A percentile compares a stretch with the other conserved stretches of the same genome.
Evolutionary conservation across 2,329 filamentous ascomycete genomes (phyloP).

Genomic region (Stagonosporopsis tanaceti): DNA sequence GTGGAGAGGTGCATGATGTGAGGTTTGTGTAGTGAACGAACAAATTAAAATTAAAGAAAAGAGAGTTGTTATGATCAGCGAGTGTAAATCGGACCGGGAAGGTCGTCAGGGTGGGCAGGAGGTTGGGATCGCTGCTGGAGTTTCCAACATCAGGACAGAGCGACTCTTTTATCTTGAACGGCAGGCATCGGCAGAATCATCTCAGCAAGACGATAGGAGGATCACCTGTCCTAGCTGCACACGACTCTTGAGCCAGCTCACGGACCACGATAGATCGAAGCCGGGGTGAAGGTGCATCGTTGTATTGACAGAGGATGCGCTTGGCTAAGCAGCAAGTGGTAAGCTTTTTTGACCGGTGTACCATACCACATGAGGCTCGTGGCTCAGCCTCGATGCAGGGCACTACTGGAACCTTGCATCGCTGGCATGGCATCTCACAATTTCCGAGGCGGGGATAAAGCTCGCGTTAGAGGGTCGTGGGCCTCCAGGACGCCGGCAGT

Average conservation of each 20-base stretch:
- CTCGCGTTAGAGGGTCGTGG: slow-evolving; percentile 2
- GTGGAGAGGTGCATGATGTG: slow-evolving; percentile 17
- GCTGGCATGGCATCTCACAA: slow-evolving; percentile 15
- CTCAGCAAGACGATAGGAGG: slow-evolving; percentile 8
- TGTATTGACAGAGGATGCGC: slow-evolving; percentile 16
- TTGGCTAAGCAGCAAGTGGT: slow-evolving; percentile 13
- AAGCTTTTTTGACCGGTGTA: slow-evolving; percentile 13
- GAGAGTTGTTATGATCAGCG: slow-evolving; percentile 10
- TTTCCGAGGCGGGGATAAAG: slow-evolving; percentile 12
- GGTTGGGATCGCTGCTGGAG: slow-evolving; percentile 17
- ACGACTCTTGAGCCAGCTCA: slow-evolving; percentile 10
- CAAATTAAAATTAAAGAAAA: slow-evolving; percentile 12
- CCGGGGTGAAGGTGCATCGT: slow-evolving; percentile 17
- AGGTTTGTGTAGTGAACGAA: background rate
- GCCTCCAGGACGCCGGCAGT: slow-evolving; percentile 2
- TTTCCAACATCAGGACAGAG: slow-evolving; percentile 10
- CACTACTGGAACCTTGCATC: slow-evolving; percentile 8
- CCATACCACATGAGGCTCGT: slow-evolving; percentile 11
- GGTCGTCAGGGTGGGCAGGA: slow-evolving; percentile 13
- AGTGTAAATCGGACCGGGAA: slow-evolving; percentile 12
- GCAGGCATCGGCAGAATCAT: background rate
- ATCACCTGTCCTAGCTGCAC: slow-evolving; percentile 11
- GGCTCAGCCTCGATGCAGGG: slow-evolving; percentile 6
- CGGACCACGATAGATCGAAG: slow-evolving; percentile 10
- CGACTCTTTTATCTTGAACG: slow-evolving; percentile 16